phyloP scores from a whole-genome alignment of 2,329 filamentous ascomycete species.

The Cordyceps sp. region DNA sequence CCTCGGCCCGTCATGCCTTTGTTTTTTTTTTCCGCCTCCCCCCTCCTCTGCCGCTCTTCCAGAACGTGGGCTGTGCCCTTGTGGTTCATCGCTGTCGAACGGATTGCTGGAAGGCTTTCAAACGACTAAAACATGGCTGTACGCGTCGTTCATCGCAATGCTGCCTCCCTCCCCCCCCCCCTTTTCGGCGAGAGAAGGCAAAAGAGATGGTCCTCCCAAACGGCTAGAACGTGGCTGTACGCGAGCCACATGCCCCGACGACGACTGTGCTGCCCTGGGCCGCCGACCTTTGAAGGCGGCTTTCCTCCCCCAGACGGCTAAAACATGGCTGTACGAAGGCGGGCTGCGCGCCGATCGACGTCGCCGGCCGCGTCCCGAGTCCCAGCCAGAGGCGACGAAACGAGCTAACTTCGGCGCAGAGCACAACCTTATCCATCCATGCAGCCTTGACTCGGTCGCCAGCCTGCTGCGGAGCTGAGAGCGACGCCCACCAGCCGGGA shows the following conservation, averaged over 20 bases:
- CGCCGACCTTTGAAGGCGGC: not conserved
- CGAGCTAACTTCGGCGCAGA: not conserved
- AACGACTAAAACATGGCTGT: not conserved
- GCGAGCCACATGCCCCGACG: too few relatives aligned
- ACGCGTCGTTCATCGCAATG: too few relatives aligned
- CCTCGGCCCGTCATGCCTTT: too few relatives aligned
- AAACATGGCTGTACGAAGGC: not conserved
- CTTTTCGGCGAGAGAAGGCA: too few relatives aligned
- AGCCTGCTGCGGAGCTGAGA: not conserved
- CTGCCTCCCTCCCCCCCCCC: too few relatives aligned
- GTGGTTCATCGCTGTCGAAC: not conserved
- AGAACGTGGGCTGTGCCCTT: not conserved
- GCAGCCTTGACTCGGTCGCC: not conserved
- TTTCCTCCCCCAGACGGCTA: not conserved
- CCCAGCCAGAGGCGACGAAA: not conserved
- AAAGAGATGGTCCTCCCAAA: too few relatives aligned
- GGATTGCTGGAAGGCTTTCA: not conserved
- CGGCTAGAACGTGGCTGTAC: not conserved
- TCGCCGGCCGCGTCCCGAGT: too few relatives aligned
- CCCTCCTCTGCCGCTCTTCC: not conserved
- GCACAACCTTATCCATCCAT: not conserved
- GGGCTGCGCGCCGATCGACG: not conserved
- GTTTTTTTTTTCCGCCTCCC: not conserved
- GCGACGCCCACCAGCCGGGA: not conserved
- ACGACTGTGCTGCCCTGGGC: too few relatives aligned